Evolutionary conservation across 805 yeast genomes (phyloP).

Genomic region (Lachancea sp.): DNA sequence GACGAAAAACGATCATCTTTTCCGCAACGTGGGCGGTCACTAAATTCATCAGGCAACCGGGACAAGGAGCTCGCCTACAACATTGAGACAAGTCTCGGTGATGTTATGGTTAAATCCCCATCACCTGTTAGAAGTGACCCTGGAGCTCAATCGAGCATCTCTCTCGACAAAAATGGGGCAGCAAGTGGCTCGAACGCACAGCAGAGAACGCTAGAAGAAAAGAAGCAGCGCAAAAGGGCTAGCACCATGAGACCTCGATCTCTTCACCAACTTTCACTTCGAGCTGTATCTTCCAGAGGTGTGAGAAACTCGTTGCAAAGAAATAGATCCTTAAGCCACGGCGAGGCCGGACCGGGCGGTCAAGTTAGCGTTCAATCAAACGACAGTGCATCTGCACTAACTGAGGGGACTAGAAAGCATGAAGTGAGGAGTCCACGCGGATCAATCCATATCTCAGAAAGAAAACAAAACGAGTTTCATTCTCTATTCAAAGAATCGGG

Average conservation of each 20-base stretch:
- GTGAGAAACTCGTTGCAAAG: slow-evolving; percentile 16
- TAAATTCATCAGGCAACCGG: not conserved
- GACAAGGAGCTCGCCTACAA: slow-evolving; percentile 2
- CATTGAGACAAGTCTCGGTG: not conserved
- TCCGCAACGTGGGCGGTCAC: not conserved
- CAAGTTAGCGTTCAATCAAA: not conserved
- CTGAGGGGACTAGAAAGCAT: not conserved
- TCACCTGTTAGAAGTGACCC: slow-evolving; percentile 6
- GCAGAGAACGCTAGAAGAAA: slow-evolving; percentile 9
- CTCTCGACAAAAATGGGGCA: not conserved
- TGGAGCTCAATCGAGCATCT: not conserved
- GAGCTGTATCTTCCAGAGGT: slow-evolving; percentile 16
- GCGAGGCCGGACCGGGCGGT: not conserved
- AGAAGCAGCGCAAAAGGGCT: slow-evolving; percentile 26
- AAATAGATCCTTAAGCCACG: slow-evolving; percentile 11
- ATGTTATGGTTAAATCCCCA: not conserved
- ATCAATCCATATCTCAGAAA: slow-evolving; percentile 28
- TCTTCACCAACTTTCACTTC: slow-evolving; percentile 21
- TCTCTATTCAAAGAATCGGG: slow-evolving; percentile 43
- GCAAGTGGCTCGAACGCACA: too few relatives aligned
- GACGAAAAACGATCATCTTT: not conserved
- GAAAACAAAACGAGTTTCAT: slow-evolving; percentile 56
- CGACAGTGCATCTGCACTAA: not conserved
- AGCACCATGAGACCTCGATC: slow-evolving; percentile 25
- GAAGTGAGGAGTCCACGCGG: not conserved